Conservation (phyloP, 495 filamentous ascomycete species). For the Neurospora africana region DNA sequence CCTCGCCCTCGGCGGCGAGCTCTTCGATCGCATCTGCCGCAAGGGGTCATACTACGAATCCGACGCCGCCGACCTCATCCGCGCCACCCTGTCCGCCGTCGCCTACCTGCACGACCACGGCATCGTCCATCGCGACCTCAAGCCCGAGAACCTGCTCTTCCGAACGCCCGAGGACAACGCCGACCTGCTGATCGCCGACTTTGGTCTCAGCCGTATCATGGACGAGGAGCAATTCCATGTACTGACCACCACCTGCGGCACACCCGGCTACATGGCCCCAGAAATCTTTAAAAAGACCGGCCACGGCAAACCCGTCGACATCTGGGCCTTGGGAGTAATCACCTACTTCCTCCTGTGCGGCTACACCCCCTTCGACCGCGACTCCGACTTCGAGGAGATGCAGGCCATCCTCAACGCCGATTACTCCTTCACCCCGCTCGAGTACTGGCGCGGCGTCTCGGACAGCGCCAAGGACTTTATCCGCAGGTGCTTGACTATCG, state of each 20-base stretch:
- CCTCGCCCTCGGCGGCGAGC: slow-evolving; percentile 88
- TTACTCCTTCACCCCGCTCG: slow-evolving; percentile 89
- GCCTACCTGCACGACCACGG: slow-evolving; percentile 97
- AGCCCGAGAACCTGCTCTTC: slow-evolving; percentile 71
- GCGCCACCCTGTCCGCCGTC: slow-evolving; percentile 90
- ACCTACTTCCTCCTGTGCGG: slow-evolving; percentile 97
- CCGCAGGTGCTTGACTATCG: slow-evolving; percentile 69
- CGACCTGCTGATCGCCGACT: slow-evolving; percentile 92
- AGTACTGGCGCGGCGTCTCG: slow-evolving; percentile 96
- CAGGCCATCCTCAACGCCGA: slow-evolving; percentile 94
- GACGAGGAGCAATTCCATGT: slow-evolving; percentile 99
- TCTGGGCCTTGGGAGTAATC: slow-evolving; percentile 95
- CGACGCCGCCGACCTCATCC: slow-evolving; percentile 89
- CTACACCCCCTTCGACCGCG: slow-evolving; percentile 96
- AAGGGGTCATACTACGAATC: slow-evolving; percentile 98
- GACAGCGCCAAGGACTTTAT: slow-evolving; percentile 82
- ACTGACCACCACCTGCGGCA: slow-evolving; percentile 92
- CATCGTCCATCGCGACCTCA: slow-evolving; percentile 83
- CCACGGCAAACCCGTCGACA: slow-evolving; percentile 82
- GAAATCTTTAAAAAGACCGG: slow-evolving; percentile 86
- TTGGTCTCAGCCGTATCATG: slow-evolving; percentile 91
- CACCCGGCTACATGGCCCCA: slow-evolving; percentile 94
- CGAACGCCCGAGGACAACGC: slow-evolving; percentile 73
- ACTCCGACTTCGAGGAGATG: slow-evolving; percentile 97
- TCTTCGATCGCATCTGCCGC: slow-evolving; percentile 96